phyloP scores from a whole-genome alignment of 371 early-diverging fungal species.

The Apophysomyces elegans region DNA sequence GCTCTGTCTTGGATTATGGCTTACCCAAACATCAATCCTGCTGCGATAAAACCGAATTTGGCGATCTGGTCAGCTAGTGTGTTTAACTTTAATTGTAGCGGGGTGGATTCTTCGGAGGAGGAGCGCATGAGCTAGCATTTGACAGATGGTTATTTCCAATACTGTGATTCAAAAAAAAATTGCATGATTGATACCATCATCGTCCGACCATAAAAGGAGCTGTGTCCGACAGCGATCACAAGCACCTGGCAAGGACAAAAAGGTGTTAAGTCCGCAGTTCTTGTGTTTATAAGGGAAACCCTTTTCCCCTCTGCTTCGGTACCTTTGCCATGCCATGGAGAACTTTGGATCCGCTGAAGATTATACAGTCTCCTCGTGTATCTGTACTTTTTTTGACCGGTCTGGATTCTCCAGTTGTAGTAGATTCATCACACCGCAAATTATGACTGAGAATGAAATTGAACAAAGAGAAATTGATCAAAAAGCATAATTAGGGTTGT shows the following conservation, averaged over 20 bases:
- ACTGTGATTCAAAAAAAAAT: not conserved
- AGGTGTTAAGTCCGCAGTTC: not conserved
- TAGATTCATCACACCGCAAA: conserved; percentile 82
- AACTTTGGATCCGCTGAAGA: conserved; percentile 78
- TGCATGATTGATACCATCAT: conserved; percentile 25
- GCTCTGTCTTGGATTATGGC: not conserved
- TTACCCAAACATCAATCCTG: conserved; percentile 60
- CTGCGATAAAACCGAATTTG: conserved; percentile 70
- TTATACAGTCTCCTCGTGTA: conserved; percentile 35
- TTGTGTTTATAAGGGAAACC: not conserved
- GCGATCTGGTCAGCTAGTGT: conserved; percentile 77
- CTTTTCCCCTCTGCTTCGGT: not conserved
- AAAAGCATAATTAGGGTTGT: not conserved
- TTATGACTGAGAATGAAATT: conserved; percentile 73
- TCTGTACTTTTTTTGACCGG: conserved; percentile 52
- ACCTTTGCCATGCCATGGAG: conserved; percentile 68
- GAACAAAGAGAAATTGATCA: not conserved
- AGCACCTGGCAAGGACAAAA: conserved; percentile 47
- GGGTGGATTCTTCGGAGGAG: conserved; percentile 68
- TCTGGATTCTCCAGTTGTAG: conserved; percentile 87
- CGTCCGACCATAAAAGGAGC: conserved; percentile 61
- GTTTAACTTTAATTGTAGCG: conserved; percentile 78
- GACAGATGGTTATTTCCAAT: too few species aligned
- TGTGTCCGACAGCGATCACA: conserved; percentile 71
- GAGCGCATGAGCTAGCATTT: conserved; percentile 42